Conservation (phyloP, 2,329 filamentous ascomycete genomes). For the Blastomyces parvus region DNA sequence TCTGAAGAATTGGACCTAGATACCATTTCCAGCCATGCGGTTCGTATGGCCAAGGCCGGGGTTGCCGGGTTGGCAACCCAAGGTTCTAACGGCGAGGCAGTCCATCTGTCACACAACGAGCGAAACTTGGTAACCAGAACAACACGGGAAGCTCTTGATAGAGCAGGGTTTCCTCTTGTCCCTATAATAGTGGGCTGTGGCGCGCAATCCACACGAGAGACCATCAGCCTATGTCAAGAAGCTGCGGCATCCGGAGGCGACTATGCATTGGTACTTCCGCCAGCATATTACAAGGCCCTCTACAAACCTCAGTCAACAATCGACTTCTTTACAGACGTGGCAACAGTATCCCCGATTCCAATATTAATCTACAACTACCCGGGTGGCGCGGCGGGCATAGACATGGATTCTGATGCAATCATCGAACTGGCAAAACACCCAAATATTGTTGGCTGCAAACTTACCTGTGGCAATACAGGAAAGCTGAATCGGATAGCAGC, state of each 20-base stretch:
- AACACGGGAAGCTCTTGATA: conserved; percentile 71
- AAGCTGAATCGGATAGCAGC: conserved; percentile 66
- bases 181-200: conserved; percentile 75
- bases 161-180: conserved; percentile 63
- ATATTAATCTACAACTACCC: conserved; percentile 87
- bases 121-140: conserved; percentile 65
- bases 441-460: conserved; percentile 82
- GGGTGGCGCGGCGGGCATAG: conserved; percentile 73
- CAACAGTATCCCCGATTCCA: conserved; percentile 65
- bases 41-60: conserved; percentile 65
- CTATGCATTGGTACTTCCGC: conserved; percentile 69
- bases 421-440: conserved; percentile 69
- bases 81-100: conserved; percentile 85
- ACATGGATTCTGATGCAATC: conserved; percentile 81
- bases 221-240: conserved; percentile 63
- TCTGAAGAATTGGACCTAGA: conserved; percentile 79
- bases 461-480: conserved; percentile 83
- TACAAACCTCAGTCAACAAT: conserved; percentile 65
- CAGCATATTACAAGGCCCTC: conserved; percentile 71
- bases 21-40: conserved; percentile 68
- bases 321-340: conserved; percentile 65
- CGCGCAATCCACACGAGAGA: conserved; percentile 70
- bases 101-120: conserved; percentile 71
- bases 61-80: conserved; percentile 75
- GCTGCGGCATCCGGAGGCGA: conserved; percentile 62